Evolutionary conservation across 441 rosid genomes (phyloP).

Genomic region (Arabidopsis hybrid): DNA sequence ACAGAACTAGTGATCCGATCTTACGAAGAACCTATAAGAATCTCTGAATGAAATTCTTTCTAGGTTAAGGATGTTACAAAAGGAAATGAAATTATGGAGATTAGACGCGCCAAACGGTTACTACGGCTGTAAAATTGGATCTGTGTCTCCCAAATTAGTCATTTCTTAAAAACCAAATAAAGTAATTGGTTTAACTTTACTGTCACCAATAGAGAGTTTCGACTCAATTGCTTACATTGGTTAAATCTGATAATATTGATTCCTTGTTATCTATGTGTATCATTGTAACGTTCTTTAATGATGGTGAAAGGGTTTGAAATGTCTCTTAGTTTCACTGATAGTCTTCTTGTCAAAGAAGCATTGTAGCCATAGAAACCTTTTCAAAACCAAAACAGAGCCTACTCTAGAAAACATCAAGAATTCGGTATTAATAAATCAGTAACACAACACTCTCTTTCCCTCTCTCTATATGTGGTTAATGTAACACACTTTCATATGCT

Average conservation of each 20-base stretch:
- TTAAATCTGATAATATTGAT: background rate
- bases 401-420: slow-evolving; percentile 6
- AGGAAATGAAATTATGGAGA: slow-evolving; percentile 27
- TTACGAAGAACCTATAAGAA: slow-evolving; percentile 9
- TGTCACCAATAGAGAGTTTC: too few relatives aligned
- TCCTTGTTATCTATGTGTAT: background rate
- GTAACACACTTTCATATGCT: slow-evolving; percentile 14
- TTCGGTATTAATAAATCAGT: background rate
- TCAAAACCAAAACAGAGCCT: slow-evolving; percentile 19
- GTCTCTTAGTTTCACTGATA: too few relatives aligned
- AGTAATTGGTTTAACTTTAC: background rate
- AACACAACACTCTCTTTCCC: slow-evolving; percentile 24
- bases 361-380: background rate
- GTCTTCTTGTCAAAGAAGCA: background rate
- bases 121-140: slow-evolving; percentile 62
- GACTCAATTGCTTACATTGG: background rate
- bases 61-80: slow-evolving; percentile 38
- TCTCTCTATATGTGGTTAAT: slow-evolving; percentile 12
- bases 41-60: background rate
- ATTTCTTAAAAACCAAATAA: slow-evolving; percentile 10
- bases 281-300: background rate
- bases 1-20: background rate
- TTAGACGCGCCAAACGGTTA: slow-evolving; percentile 53
- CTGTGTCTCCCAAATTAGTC: slow-evolving; percentile 42
- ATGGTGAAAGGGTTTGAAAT: background rate